Evolutionary conservation across 192 early-diverging fungal species (phyloP).

Genomic region (Gonapodya sp.): DNA sequence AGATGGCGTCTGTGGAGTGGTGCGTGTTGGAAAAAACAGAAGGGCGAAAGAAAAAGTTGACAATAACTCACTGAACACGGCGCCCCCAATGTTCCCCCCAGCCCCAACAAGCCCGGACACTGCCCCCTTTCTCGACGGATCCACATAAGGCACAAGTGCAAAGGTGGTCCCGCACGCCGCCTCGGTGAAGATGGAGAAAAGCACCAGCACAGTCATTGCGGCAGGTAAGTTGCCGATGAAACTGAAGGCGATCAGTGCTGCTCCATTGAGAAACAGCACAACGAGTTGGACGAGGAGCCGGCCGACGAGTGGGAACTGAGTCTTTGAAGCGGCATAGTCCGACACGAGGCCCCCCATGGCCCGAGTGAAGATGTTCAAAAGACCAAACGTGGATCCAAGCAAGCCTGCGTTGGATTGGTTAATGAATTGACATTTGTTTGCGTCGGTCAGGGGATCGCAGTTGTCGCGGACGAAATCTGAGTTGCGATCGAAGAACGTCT

Average conservation of each 20-base stretch:
- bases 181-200: conserved; percentile 45
- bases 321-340: conserved; percentile 26
- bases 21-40: too few species aligned
- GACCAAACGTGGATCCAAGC: conserved; percentile 49
- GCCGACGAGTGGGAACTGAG: conserved; percentile 25
- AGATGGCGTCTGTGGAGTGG: not conserved
- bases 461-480: conserved; percentile 21
- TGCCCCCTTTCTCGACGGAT: conserved; percentile 29
- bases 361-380: conserved; percentile 58
- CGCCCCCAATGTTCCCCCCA: conserved; percentile 49
- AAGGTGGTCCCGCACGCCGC: conserved; percentile 47
- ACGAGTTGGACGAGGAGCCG: conserved; percentile 35
- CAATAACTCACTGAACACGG: conserved; percentile 28
- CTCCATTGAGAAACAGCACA: conserved; percentile 33
- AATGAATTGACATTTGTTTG: conserved; percentile 13
- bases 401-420: conserved; percentile 27
- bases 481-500: conserved; percentile 18
- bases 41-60: too few species aligned
- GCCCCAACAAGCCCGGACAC: conserved; percentile 51
- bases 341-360: conserved; percentile 46
- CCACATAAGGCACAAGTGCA: conserved; percentile 49
- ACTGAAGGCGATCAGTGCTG: conserved; percentile 39
- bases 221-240: conserved; percentile 23
- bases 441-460: conserved; percentile 12
- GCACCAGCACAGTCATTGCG: conserved; percentile 32